Evolutionary conservation across 208 protist genomes (phyloP).

Genomic region (Sergeia podlipaevii): DNA sequence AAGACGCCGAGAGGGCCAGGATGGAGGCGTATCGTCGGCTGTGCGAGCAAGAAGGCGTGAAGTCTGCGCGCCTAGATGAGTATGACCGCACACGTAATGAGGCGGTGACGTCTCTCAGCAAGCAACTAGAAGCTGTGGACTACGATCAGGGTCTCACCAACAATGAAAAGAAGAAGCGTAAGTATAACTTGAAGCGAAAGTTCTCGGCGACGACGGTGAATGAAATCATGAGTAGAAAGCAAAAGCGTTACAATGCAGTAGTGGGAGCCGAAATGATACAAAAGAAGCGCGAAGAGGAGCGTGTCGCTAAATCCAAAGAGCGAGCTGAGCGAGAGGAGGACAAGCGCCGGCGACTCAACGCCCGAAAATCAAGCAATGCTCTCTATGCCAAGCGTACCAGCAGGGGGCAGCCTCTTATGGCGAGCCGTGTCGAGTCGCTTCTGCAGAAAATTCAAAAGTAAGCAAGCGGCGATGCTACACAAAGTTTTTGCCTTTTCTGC

Average conservation of each 20-base stretch:
- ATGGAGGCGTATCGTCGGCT: slow-evolving; percentile 90
- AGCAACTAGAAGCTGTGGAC: slow-evolving; percentile 64
- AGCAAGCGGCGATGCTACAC: slow-evolving; percentile 7
- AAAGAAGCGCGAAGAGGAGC: slow-evolving; percentile 50
- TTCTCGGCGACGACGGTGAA: slow-evolving; percentile 69
- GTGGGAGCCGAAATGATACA: slow-evolving; percentile 49
- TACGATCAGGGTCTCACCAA: slow-evolving; percentile 86
- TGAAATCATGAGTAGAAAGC: slow-evolving; percentile 52
- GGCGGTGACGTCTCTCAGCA: slow-evolving; percentile 23
- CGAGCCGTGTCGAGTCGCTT: slow-evolving; percentile 59
- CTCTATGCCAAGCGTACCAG: slow-evolving; percentile 64
- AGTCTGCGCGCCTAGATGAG: slow-evolving; percentile 75
- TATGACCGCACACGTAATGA: slow-evolving; percentile 61
- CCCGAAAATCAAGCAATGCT: slow-evolving; percentile 38
- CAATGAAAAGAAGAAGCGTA: slow-evolving; percentile 80
- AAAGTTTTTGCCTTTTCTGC: not conserved
- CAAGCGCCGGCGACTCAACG: slow-evolving; percentile 43
- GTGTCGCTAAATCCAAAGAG: slow-evolving; percentile 28
- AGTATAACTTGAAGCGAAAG: slow-evolving; percentile 88
- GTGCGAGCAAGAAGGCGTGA: slow-evolving; percentile 76
- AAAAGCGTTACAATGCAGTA: slow-evolving; percentile 58
- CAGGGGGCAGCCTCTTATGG: slow-evolving; percentile 80
- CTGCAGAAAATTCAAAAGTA: slow-evolving; percentile 58
- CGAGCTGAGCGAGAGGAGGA: slow-evolving; percentile 36
- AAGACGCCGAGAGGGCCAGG: slow-evolving; percentile 70